Evolutionary conservation across 306 rosid species (phyloP), one percentile per base, ranked within the genome.

Genomic region (Astragalus glycyphyllos): DNA sequence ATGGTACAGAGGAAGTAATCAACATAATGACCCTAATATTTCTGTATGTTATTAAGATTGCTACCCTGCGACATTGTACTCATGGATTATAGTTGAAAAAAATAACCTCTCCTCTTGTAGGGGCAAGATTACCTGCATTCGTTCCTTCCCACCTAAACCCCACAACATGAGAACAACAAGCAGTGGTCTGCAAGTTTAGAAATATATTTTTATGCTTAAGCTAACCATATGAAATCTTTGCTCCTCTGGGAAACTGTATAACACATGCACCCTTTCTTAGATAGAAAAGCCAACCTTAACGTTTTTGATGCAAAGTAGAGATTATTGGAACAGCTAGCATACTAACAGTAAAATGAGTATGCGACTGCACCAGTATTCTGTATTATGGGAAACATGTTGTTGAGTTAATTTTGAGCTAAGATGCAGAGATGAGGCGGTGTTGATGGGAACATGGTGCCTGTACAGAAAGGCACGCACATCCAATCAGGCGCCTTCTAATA

Each of bases 41-140:
- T 56, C 17, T 8, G 14, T 55, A 29, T 51, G 66, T 40, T 49
- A 60, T 17, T 16, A 73, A 49, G 55, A 23, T 50, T 73, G 47
- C 13, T 37, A 4, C 70, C 63, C 7, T 26, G 42, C 38, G 41
- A 20, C 58, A 15, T 11, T 45, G 48, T 16, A 14, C 17, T 40
- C 12, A 41, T 41, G 4, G 42, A 32, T 42, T 40, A 14, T 29
- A 69, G 44, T 40, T 40, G 32, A n/a, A n/a, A 9, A 11, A 69
- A 20, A n/a, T 41, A 9, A 12, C 29, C 12, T 20, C 40, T 38
- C 32, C 32, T 7, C 16, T 51, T 13, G 34, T 31, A 40, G 65
- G 55, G 54, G 5, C 16, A 46, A 45, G 12, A 9, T 65, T 29
- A 26, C 11, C n/a, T 31, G 6, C 42, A 65, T 31, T 29, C 9